Evolutionary conservation across 2,329 filamentous ascomycete genomes (phyloP).

Genomic region (Trichoderma koningii): DNA sequence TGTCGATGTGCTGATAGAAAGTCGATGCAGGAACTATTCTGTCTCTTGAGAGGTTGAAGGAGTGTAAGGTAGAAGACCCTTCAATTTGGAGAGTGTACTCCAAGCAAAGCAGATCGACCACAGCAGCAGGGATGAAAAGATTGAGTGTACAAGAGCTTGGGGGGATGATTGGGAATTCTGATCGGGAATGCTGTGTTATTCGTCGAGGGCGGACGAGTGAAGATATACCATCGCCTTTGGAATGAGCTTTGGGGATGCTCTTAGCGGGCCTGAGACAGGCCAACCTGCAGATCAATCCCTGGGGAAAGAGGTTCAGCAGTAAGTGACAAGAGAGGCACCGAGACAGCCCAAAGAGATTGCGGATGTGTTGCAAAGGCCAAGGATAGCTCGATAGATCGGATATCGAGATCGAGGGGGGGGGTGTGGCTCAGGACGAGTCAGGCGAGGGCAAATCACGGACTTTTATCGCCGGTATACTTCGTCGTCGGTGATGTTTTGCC

Average conservation of each 20-base stretch:
- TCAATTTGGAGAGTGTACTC: conserved; percentile 25
- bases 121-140: conserved; percentile 26
- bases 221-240: conserved; percentile 46
- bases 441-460: conserved; percentile 28
- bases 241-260: conserved; percentile 41
- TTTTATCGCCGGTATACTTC: conserved; percentile 27
- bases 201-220: conserved; percentile 41
- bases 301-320: conserved; percentile 36
- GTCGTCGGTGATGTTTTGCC: conserved; percentile 36
- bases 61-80: conserved; percentile 27
- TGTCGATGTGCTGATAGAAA: conserved; percentile 1
- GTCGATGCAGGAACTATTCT: background rate
- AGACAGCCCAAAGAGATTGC: conserved; percentile 42
- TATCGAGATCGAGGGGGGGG: conserved; percentile 23
- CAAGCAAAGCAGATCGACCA: conserved; percentile 24
- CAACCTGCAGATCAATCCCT: conserved; percentile 41
- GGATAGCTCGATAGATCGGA: conserved; percentile 34
- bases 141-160: conserved; percentile 26
- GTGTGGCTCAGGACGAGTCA: conserved; percentile 14
- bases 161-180: conserved; percentile 32
- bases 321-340: conserved; percentile 37
- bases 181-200: conserved; percentile 41
- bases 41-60: conserved; percentile 23
- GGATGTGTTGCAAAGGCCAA: conserved; percentile 37
- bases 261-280: conserved; percentile 41